These are phyloP conservation scores for Nematocida sp. DNA, from an alignment of 371 early-diverging fungal genomes.

Conservation along the genomic window DNA sequence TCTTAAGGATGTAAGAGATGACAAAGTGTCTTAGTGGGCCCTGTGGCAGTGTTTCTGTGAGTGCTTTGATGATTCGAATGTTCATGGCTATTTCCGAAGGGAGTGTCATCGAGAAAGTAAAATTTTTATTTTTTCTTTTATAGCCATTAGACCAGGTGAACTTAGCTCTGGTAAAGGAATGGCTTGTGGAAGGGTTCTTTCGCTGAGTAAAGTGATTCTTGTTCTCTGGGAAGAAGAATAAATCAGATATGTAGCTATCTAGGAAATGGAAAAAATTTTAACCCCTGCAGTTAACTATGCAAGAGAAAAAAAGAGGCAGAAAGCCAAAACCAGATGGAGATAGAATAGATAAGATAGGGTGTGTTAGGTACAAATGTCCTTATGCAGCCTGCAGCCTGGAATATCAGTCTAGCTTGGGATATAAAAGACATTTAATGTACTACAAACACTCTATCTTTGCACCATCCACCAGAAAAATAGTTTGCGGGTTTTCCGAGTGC, in stretches of 20 bases:
- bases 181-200: not conserved
- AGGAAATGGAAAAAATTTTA: not conserved
- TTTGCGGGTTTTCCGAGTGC: slow-evolving; percentile 42
- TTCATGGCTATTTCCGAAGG: slow-evolving; percentile 56
- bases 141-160: not conserved
- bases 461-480: slow-evolving; percentile 37
- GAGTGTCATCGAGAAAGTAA: slow-evolving; percentile 55
- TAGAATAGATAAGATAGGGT: slow-evolving; percentile 21
- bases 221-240: not conserved
- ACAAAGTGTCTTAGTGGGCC: slow-evolving; percentile 60
- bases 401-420: slow-evolving; percentile 48
- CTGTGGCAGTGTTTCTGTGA: slow-evolving; percentile 50
- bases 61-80: slow-evolving; percentile 63
- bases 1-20: slow-evolving; percentile 55
- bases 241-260: not conserved
- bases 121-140: slow-evolving; percentile 9
- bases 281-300: slow-evolving; percentile 29
- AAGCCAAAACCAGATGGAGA: slow-evolving; percentile 45
- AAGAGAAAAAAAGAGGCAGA: slow-evolving; percentile 45
- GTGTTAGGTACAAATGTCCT: slow-evolving; percentile 44
- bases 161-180: not conserved
- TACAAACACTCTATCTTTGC: slow-evolving; percentile 50
- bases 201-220: too few relatives aligned
- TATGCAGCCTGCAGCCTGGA: slow-evolving; percentile 39
- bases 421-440: slow-evolving; percentile 51